phyloP scores from a whole-genome alignment of 352 stramenopile genomes.

The Phytophthora sojae region DNA sequence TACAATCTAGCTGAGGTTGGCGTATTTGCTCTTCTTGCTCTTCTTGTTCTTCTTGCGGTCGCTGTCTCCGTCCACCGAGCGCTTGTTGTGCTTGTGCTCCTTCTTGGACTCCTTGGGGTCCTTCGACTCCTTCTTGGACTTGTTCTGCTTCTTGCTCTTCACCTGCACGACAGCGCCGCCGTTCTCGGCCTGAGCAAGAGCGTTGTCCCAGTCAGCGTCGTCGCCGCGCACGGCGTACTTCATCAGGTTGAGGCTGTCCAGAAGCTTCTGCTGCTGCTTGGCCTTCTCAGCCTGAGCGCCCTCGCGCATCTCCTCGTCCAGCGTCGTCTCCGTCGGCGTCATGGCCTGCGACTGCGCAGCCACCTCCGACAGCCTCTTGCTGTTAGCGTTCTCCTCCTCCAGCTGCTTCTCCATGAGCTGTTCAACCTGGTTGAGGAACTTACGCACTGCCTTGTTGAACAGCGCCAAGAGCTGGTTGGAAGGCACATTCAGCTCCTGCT shows the following conservation, averaged over 20 bases:
- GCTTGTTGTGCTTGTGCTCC: conserved; percentile 45
- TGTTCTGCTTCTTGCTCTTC: conserved; percentile 85
- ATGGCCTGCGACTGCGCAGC: conserved; percentile 77
- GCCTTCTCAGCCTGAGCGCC: conserved; percentile 80
- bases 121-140: conserved; percentile 74
- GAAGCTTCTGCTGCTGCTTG: conserved; percentile 85
- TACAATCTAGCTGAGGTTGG: conserved; percentile 69
- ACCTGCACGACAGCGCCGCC: conserved; percentile 74
- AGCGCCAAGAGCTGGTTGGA: conserved; percentile 97
- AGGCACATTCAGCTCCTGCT: conserved; percentile 94
- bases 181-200: conserved; percentile 53
- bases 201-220: conserved; percentile 92
- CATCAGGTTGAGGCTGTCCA: conserved; percentile 94
- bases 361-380: conserved; percentile 65
- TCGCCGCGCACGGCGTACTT: conserved; percentile 96
- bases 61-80: conserved; percentile 52
- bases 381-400: conserved; percentile 74
- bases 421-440: conserved; percentile 89
- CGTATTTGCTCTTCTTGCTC: conserved; percentile 80
- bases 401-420: conserved; percentile 83
- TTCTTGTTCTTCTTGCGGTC: conserved; percentile 67
- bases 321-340: conserved; percentile 81
- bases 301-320: conserved; percentile 81
- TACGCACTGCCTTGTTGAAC: conserved; percentile 97
- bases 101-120: conserved; percentile 82